Conservation (phyloP, 2,329 filamentous ascomycete species). For the Ophiostoma sp. region DNA sequence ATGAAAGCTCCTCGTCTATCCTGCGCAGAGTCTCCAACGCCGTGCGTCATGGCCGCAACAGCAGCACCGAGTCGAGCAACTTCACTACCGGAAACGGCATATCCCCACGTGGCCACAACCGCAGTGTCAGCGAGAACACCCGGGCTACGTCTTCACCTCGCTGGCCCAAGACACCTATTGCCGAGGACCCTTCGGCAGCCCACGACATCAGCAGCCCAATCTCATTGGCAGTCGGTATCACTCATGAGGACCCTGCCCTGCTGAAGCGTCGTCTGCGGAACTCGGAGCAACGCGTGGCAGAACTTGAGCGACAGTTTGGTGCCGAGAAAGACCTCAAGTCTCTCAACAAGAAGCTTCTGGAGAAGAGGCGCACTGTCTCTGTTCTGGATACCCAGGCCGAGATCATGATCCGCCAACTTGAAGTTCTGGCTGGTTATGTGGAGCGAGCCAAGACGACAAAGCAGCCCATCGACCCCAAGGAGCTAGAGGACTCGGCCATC, state of each 20-base stretch:
- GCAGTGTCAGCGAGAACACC: constrained; percentile 64
- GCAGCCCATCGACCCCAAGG: constrained; percentile 70
- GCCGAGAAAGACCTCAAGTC: constrained; percentile 62
- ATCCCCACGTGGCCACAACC: constrained; percentile 42
- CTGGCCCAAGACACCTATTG: constrained; percentile 63
- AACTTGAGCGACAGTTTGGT: constrained; percentile 74
- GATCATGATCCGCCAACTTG: constrained; percentile 87
- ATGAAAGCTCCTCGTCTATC: constrained; percentile 72
- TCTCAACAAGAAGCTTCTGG: constrained; percentile 78
- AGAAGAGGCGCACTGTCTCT: constrained; percentile 94
- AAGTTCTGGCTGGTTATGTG: constrained; percentile 82
- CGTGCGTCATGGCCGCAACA: constrained; percentile 85
- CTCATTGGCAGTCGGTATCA: constrained; percentile 51
- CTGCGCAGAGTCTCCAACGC: constrained; percentile 87
- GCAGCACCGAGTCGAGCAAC: constrained; percentile 60
- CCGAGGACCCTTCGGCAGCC: constrained; percentile 47
- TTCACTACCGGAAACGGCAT: constrained; percentile 30
- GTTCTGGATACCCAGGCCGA: constrained; percentile 91
- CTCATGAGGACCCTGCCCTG: constrained; percentile 55
- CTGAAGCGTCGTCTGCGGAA: constrained; percentile 71
- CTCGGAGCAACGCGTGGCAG: constrained; percentile 77
- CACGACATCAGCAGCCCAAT: constrained; percentile 69
- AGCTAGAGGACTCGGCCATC: constrained; percentile 83
- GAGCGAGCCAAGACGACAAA: constrained; percentile 79
- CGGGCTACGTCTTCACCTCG: constrained; percentile 58